Percentiles rank a stretch among this genome's conserved stretches.
Conservation (phyloP, 805 yeast genomes). For the Saccharomycopsis babjevae region DNA sequence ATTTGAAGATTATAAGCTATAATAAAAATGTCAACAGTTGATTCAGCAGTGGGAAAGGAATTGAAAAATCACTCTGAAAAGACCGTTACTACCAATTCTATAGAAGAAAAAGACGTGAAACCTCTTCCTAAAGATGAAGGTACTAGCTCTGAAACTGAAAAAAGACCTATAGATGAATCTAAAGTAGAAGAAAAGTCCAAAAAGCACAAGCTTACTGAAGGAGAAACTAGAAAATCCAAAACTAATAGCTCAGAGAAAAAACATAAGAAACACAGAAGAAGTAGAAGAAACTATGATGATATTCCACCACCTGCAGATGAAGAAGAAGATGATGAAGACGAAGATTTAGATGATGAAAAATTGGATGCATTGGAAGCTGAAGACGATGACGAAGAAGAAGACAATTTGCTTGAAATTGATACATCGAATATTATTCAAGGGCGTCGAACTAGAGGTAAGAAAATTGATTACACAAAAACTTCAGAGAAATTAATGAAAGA, state of each 20-base stretch:
- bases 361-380: conserved; percentile 32
- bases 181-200: conserved; percentile 6
- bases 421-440: conserved; percentile 76
- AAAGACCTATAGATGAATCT: conserved; percentile 15
- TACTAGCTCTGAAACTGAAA: conserved; percentile 14
- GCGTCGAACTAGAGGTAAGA: conserved; percentile 84
- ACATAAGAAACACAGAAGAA: conserved; percentile 37
- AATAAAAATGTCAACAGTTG: not conserved
- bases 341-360: conserved; percentile 33
- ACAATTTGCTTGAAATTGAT: conserved; percentile 72
- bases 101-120: not conserved
- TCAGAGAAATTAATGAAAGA: conserved; percentile 54
- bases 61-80: not conserved
- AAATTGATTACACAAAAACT: conserved; percentile 75
- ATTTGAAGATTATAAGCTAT: not conserved
- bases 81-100: not conserved
- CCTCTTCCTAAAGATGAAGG: not conserved
- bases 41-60: not conserved
- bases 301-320: conserved; percentile 46
- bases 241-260: conserved; percentile 21
- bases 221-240: conserved; percentile 20
- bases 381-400: conserved; percentile 62
- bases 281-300: conserved; percentile 53
- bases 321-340: conserved; percentile 34
- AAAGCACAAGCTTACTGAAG: conserved; percentile 1